phyloP scores from a whole-genome alignment of 2,329 filamentous ascomycete species.

The Trichoderma sp. region DNA sequence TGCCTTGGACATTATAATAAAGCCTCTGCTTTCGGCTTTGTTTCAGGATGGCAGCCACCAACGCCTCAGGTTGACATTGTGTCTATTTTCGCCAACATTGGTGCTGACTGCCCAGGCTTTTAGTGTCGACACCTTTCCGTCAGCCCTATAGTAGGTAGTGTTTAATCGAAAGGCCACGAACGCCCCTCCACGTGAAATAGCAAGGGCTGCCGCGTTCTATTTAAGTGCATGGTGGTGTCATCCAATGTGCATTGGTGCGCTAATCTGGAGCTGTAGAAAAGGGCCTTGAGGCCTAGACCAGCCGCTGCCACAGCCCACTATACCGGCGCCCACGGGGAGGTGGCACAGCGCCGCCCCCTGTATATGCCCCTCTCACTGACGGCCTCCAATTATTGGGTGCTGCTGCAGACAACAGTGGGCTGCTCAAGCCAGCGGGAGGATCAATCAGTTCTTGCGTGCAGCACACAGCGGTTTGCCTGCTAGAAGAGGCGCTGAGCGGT shows the following conservation, averaged over 20 bases:
- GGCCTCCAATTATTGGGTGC: constrained; percentile 19
- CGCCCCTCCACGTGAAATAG: neutral
- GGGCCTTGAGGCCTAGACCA: neutral
- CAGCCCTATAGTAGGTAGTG: constrained; percentile 21
- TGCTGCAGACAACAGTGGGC: neutral
- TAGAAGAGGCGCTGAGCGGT: neutral
- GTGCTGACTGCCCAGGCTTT: neutral
- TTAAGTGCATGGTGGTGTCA: constrained; percentile 7
- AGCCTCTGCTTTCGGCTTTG: neutral
- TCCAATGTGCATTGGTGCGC: constrained; percentile 6
- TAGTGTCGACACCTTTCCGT: neutral
- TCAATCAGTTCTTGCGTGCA: neutral
- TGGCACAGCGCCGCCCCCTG: constrained; percentile 22
- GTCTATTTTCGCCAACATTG: neutral
- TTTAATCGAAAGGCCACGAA: neutral
- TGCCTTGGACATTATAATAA: neutral
- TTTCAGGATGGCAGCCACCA: constrained; percentile 9
- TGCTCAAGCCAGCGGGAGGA: constrained; percentile 10
- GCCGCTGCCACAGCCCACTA: neutral
- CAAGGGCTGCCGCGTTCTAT: neutral
- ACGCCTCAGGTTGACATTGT: constrained; percentile 14
- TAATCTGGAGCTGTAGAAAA: neutral
- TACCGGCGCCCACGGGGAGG: neutral
- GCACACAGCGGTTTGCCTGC: neutral
- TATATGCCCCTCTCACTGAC: constrained; percentile 12